phyloP scores from a whole-genome alignment of 108 stramenopile species.

The Tribonema minus region DNA sequence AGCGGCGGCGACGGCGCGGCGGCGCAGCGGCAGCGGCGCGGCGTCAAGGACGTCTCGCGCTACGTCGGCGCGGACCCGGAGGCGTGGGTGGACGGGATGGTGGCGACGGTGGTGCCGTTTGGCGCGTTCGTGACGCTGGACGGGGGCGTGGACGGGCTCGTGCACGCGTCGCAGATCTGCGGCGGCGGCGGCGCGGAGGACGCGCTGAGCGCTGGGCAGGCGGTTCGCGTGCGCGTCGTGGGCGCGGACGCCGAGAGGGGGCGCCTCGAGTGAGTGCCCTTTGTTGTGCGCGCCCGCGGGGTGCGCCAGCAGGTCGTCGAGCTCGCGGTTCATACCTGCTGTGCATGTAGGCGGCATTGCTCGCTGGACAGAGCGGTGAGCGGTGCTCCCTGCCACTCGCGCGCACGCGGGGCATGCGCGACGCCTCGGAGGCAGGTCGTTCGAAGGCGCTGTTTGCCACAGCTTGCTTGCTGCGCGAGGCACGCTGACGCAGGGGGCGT shows the following conservation, averaged over 20 bases:
- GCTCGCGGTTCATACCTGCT: too few relatives aligned
- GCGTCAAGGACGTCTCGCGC: slow-evolving; percentile 24
- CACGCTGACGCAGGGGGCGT: too few relatives aligned
- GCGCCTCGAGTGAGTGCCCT: too few relatives aligned
- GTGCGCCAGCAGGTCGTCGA: too few relatives aligned
- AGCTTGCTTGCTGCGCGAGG: too few relatives aligned
- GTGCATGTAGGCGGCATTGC: too few relatives aligned
- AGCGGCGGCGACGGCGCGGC: background rate
- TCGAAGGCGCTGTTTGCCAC: too few relatives aligned
- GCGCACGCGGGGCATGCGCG: too few relatives aligned
- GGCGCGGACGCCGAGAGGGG: slow-evolving; percentile 26
- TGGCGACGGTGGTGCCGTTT: slow-evolving; percentile 22
- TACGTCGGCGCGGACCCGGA: background rate
- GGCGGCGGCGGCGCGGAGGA: slow-evolving; percentile 22
- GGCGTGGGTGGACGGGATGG: slow-evolving; percentile 7
- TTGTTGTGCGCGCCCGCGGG: too few relatives aligned
- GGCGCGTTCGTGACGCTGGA: slow-evolving; percentile 47
- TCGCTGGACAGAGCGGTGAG: too few relatives aligned
- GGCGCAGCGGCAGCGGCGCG: background rate
- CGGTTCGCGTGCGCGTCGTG: slow-evolving; percentile 34
- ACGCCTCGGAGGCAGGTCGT: too few relatives aligned
- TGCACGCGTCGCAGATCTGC: slow-evolving; percentile 36
- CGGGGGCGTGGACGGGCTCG: slow-evolving; percentile 40
- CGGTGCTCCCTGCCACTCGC: too few relatives aligned
- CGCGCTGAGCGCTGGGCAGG: slow-evolving; percentile 31